Percentiles rank a stretch among this genome's conserved stretches.
phyloP scores from a whole-genome alignment of 768 basidiomycete genomes.

The Lactifluus piperatus region DNA sequence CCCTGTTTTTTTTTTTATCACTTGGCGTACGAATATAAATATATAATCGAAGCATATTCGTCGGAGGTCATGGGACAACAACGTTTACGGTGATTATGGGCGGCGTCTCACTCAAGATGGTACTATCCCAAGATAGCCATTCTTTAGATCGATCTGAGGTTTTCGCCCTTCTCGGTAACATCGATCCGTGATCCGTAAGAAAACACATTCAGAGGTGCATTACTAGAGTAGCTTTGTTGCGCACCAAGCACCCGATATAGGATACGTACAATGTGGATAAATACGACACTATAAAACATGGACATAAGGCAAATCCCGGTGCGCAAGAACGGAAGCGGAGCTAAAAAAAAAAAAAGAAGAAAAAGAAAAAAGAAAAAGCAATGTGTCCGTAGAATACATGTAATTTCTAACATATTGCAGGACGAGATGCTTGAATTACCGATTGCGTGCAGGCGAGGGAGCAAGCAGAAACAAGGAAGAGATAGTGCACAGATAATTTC shows the following conservation, averaged over 20 bases:
- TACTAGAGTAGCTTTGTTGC: constrained; percentile 20
- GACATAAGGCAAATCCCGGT: constrained; percentile 21
- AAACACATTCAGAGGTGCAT: constrained; percentile 8
- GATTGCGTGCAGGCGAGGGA: constrained; percentile 6
- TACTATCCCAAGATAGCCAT: not conserved
- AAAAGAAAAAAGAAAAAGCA: too few relatives aligned
- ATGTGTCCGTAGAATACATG: constrained; percentile 21
- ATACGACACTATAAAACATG: constrained; percentile 28
- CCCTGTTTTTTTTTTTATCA: constrained; percentile 15
- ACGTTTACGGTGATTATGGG: constrained; percentile 1
- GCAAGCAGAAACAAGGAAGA: not conserved
- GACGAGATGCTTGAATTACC: constrained; percentile 18
- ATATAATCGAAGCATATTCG: not conserved
- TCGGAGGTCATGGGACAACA: constrained; percentile 10
- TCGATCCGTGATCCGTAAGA: not conserved
- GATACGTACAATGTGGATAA: constrained; percentile 23
- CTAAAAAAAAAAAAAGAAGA: constrained; percentile 19
- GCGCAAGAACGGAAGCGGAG: constrained; percentile 20
- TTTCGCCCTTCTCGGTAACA: not conserved
- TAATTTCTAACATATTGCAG: constrained; percentile 20
- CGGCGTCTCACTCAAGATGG: not conserved
- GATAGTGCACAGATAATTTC: not conserved
- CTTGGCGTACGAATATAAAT: constrained; percentile 4
- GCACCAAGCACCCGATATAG: constrained; percentile 19
- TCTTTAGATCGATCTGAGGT: constrained; percentile 8